Evolutionary conservation across 2,329 filamentous ascomycete species (phyloP).

Genomic region (Botrytis byssoidea): DNA sequence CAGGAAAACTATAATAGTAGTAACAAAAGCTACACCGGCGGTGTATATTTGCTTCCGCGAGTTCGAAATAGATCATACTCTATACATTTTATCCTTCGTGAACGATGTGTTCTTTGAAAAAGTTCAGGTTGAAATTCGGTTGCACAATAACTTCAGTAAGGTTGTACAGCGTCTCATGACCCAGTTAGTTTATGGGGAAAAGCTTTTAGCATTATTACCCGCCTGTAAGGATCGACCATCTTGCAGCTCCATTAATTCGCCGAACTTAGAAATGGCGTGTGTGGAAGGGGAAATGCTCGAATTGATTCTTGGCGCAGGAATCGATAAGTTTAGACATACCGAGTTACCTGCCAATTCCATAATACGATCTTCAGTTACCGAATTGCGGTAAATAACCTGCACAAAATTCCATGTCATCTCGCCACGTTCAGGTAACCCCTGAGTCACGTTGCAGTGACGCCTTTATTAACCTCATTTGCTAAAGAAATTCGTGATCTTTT

Average conservation of each 20-base stretch:
- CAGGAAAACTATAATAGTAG: not conserved
- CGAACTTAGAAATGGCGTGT: not conserved
- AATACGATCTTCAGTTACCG: not conserved
- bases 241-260: not conserved
- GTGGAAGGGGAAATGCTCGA: not conserved
- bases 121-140: not conserved
- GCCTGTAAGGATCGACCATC: not conserved
- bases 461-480: constrained; percentile 25
- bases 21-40: not conserved
- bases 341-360: not conserved
- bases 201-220: not conserved
- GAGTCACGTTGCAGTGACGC: not conserved
- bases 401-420: not conserved
- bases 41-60: not conserved
- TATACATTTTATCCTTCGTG: not conserved
- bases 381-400: not conserved
- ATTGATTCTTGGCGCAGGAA: not conserved
- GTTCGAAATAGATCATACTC: not conserved
- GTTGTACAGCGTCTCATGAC: not conserved
- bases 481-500: constrained; percentile 57
- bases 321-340: not conserved
- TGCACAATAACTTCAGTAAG: not conserved
- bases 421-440: not conserved
- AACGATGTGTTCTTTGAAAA: not conserved
- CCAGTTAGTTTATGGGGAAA: not conserved